Evolutionary conservation across 768 basidiomycete species (phyloP).

Genomic region (Leccinum obscurum): DNA sequence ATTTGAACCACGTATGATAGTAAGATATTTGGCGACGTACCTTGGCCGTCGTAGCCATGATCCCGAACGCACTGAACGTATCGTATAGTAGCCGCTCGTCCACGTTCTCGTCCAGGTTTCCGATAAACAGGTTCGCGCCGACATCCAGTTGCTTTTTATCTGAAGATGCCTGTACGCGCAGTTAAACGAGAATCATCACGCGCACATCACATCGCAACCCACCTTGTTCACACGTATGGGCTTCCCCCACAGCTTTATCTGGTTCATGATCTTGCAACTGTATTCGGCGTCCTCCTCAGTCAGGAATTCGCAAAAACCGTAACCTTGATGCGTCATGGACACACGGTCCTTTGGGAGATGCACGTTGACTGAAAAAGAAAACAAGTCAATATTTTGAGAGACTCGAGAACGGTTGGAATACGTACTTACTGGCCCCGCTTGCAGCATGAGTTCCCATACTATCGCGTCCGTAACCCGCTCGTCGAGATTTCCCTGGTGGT

Average conservation of each 20-base stretch:
- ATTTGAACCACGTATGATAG: not conserved
- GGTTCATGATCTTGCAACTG: constrained; percentile 99
- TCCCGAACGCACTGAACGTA: constrained; percentile 93
- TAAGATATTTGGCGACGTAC: constrained; percentile 32
- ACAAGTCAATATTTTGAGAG: not conserved
- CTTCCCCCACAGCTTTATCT: constrained; percentile 99
- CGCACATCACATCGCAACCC: constrained; percentile 27
- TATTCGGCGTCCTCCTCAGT: constrained; percentile 99
- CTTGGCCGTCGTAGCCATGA: constrained; percentile 91
- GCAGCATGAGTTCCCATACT: constrained; percentile 98
- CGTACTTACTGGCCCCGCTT: constrained; percentile 98
- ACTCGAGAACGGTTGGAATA: constrained; percentile 9
- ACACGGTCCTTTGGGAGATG: constrained; percentile 93
- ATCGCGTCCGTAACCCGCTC: constrained; percentile 93
- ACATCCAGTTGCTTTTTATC: constrained; percentile 98
- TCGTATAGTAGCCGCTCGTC: constrained; percentile 92
- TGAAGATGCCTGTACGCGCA: constrained; percentile 45
- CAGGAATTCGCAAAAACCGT: constrained; percentile 99
- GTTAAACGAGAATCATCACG: constrained; percentile 12
- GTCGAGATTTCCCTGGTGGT: constrained; percentile 86
- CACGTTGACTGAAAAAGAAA: not conserved
- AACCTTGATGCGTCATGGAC: constrained; percentile 97
- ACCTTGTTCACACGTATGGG: constrained; percentile 99
- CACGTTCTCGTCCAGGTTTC: constrained; percentile 92
- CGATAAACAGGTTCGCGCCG: constrained; percentile 72